Conservation (phyloP, 257 asterid species). For the Parsonsia alboflavescens region DNA sequence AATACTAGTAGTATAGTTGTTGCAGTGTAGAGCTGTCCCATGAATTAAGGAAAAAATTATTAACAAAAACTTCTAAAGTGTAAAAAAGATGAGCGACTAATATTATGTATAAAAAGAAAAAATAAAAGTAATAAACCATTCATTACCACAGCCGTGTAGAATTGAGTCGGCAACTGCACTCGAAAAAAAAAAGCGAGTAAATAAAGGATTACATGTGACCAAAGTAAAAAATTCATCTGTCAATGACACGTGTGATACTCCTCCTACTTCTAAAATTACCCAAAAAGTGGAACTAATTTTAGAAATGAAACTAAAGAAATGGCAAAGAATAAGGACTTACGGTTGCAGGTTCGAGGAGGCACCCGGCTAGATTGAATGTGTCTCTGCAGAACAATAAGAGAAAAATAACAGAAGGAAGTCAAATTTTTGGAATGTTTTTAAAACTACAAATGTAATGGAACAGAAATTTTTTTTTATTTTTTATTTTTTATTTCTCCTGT, state of each 20-base stretch:
- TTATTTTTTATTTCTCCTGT: no score
- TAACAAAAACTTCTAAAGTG: background rate
- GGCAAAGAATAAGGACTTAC: slow-evolving; percentile 34
- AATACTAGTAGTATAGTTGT: slow-evolving; percentile 64
- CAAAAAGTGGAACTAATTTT: background rate
- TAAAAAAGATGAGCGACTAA: no score
- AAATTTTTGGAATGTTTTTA: no score
- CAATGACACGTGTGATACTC: no score
- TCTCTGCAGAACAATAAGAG: slow-evolving; percentile 50
- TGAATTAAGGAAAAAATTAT: background rate
- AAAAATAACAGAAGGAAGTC: background rate
- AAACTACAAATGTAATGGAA: no score
- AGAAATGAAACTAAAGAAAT: background rate
- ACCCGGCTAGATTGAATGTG: slow-evolving; percentile 67
- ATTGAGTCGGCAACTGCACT: slow-evolving; percentile 88
- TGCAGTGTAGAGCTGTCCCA: slow-evolving; percentile 63
- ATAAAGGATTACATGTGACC: background rate
- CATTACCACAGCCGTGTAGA: slow-evolving; percentile 82
- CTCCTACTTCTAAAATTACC: no score
- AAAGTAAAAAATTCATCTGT: no score
- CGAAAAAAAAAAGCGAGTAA: background rate
- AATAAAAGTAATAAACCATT: background rate
- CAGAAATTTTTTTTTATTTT: no score
- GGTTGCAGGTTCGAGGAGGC: slow-evolving; percentile 92
- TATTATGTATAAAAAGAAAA: background rate